Conservation (phyloP, 2,329 filamentous ascomycete genomes). For the Trichoderma oligosporum region DNA sequence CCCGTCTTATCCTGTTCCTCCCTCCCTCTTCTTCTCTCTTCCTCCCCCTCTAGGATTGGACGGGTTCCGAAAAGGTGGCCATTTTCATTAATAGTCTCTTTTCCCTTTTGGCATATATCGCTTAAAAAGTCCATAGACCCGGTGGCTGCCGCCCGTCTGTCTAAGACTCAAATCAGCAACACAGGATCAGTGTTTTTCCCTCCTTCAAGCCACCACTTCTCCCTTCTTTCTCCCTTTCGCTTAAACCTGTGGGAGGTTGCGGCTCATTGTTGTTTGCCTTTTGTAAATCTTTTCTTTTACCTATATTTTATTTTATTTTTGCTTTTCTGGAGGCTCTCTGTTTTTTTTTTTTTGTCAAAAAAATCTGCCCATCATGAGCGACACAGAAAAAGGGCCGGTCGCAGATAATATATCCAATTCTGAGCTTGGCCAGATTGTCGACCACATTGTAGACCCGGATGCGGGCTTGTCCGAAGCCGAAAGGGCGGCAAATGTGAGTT, state of each 20-base stretch:
- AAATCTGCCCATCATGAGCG: constrained; percentile 30
- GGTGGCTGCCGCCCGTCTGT: constrained; percentile 18
- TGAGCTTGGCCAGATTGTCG: constrained; percentile 29
- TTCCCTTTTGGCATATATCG: constrained; percentile 11
- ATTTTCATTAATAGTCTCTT: not conserved
- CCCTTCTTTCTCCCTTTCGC: constrained; percentile 5
- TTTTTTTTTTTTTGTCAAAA: not conserved
- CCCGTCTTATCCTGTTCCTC: not conserved
- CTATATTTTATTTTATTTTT: not conserved
- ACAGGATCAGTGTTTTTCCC: constrained; percentile 13
- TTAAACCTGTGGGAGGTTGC: constrained; percentile 13
- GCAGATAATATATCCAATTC: constrained; percentile 31
- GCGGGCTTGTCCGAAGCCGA: constrained; percentile 62
- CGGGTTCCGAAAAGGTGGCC: not conserved
- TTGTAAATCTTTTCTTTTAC: constrained; percentile 1
- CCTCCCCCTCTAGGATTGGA: not conserved
- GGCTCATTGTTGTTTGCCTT: constrained; percentile 13
- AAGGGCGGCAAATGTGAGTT: constrained; percentile 54
- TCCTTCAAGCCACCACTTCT: not conserved
- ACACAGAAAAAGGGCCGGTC: constrained; percentile 31
- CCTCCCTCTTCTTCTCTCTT: not conserved
- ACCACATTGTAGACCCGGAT: constrained; percentile 46
- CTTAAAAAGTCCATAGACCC: constrained; percentile 10
- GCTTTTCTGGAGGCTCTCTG: not conserved
- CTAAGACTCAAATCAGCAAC: constrained; percentile 18